These are phyloP conservation scores for Mercurialis annua DNA, from an alignment of 345 rosid species.

Conservation along the genomic window DNA sequence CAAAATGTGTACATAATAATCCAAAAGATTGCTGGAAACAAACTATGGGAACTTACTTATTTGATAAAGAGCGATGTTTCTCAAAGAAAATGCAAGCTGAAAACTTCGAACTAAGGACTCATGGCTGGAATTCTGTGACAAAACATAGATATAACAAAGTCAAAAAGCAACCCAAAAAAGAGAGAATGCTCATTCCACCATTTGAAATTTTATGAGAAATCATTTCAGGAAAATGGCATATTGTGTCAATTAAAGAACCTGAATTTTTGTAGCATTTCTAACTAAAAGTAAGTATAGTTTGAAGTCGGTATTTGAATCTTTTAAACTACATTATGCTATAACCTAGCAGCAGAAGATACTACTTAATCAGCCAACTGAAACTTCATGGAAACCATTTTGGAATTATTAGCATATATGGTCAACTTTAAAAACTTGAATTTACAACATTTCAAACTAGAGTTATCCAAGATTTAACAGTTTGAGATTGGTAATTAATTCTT, in stretches of 20 bases:
- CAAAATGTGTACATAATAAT: neutral
- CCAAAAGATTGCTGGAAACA: neutral
- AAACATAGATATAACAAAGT: slow-evolving; percentile 8
- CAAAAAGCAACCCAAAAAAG: slow-evolving; percentile 6
- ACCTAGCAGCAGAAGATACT: slow-evolving; percentile 1
- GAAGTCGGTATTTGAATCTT: too few species aligned
- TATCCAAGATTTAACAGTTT: neutral
- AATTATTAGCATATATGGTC: neutral
- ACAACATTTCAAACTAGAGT: neutral
- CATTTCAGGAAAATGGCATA: too few species aligned
- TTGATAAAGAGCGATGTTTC: slow-evolving; percentile 64
- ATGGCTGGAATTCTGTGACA: slow-evolving; percentile 76
- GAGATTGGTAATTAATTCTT: neutral
- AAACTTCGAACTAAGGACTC: slow-evolving; percentile 76
- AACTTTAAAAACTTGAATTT: neutral
- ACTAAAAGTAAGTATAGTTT: too few species aligned
- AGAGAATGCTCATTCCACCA: too few species aligned
- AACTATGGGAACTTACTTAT: slow-evolving; percentile 50
- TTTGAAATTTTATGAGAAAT: too few species aligned
- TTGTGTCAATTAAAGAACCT: too few species aligned
- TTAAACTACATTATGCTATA: too few species aligned
- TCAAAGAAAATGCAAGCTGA: slow-evolving; percentile 90
- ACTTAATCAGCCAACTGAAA: neutral
- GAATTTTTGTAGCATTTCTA: too few species aligned
- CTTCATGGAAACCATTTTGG: neutral